Percentiles rank a stretch among this genome's conserved stretches.
phyloP scores from a whole-genome alignment of 305 asterid species.

The Nicotiana rustica region DNA sequence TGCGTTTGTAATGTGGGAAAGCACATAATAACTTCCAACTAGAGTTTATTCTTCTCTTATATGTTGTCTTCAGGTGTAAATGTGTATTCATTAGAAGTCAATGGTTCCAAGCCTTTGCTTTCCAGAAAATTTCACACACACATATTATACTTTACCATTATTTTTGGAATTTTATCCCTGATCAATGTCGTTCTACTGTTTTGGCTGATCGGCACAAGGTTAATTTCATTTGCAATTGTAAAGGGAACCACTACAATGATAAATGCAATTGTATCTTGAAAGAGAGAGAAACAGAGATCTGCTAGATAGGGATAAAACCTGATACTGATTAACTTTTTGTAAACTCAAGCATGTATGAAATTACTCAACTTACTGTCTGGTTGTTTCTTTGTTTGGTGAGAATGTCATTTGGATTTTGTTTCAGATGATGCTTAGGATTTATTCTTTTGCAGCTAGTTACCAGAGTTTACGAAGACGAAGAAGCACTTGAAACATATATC shows the following conservation, averaged over 20 bases:
- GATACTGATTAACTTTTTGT: conserved; percentile 25
- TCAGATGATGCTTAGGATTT: conserved; percentile 37
- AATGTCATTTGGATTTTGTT: conserved; percentile 31
- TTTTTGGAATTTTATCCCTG: neutral
- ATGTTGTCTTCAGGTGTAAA: conserved; percentile 23
- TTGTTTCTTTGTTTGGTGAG: neutral
- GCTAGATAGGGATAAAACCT: conserved; percentile 14
- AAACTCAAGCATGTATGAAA: neutral
- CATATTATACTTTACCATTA: neutral
- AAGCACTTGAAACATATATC: conserved; percentile 82
- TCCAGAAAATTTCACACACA: neutral
- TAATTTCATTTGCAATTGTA: neutral
- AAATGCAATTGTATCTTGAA: conserved; percentile 10
- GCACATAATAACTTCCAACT: conserved; percentile 13
- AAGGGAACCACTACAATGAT: neutral
- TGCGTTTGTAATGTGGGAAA: neutral
- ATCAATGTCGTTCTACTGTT: neutral
- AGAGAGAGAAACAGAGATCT: neutral
- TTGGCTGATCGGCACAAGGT: conserved; percentile 12
- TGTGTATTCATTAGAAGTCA: conserved; percentile 9
- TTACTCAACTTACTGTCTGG: conserved; percentile 10
- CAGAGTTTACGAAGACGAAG: conserved; percentile 83
- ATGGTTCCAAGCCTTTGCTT: conserved; percentile 1
- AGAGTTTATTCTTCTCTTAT: neutral
- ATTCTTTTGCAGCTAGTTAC: conserved; percentile 61